A percentile compares a stretch with the other conserved stretches of the same genome.
Evolutionary conservation across 345 rosid species (phyloP).

Genomic region (Raphanus raphanistrum): DNA sequence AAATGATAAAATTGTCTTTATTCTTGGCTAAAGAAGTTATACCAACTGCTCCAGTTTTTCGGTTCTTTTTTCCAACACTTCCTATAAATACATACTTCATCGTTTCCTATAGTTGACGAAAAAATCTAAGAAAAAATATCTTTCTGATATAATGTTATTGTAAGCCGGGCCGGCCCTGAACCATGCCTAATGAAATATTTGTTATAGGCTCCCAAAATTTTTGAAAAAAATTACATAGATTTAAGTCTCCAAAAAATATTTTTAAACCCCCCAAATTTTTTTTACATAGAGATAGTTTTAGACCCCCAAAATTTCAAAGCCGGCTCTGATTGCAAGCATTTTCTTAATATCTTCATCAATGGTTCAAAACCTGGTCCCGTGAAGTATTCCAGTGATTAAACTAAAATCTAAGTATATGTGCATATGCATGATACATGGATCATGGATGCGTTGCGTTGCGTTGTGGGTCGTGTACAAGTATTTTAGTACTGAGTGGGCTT

Average conservation of each 20-base stretch:
- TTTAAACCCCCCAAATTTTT: no score
- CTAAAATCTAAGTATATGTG: constrained; percentile 5
- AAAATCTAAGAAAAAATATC: background rate
- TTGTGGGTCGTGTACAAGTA: background rate
- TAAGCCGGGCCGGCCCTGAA: no score
- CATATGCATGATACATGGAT: background rate
- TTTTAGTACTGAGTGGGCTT: background rate
- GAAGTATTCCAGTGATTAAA: background rate
- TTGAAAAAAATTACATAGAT: no score
- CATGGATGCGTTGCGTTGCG: background rate
- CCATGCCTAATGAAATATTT: no score
- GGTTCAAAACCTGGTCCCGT: constrained; percentile 19
- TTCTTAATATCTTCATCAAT: no score
- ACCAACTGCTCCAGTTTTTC: background rate
- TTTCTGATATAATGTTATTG: background rate
- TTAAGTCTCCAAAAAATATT: no score
- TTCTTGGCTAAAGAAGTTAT: background rate
- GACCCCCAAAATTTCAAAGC: no score
- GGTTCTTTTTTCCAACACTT: background rate
- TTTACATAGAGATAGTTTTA: no score
- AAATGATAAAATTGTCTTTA: background rate
- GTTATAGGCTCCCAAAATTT: no score
- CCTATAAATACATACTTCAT: background rate
- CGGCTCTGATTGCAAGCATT: no score
- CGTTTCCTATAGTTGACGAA: background rate